Percentiles rank a stretch among this genome's conserved stretches.
Evolutionary conservation across 1,139 yeast genomes (phyloP).

Genomic region (Hyphopichia khmerensis): DNA sequence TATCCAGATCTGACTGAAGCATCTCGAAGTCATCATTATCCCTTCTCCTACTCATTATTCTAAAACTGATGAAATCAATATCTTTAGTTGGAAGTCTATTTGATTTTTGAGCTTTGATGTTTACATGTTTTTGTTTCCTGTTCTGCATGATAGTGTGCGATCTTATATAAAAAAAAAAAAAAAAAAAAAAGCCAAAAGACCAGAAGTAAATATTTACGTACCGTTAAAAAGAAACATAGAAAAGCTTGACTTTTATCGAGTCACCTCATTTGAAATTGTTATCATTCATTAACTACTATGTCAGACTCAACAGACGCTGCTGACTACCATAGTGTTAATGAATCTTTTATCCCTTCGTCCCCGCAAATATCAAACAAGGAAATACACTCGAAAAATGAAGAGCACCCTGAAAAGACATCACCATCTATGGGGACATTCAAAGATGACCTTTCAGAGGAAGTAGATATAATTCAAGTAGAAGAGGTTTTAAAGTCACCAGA

Average conservation of each 20-base stretch:
- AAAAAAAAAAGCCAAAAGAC: too few relatives aligned
- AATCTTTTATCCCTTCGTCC: neutral
- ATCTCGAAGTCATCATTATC: neutral
- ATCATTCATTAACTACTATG: neutral
- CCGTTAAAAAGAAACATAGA: too few relatives aligned
- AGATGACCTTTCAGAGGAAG: too few relatives aligned
- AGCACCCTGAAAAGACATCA: neutral
- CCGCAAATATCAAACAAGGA: neutral
- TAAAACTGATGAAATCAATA: neutral
- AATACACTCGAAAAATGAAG: neutral
- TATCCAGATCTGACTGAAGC: neutral
- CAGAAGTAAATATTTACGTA: too few relatives aligned
- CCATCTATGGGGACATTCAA: neutral
- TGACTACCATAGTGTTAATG: constrained; percentile 1
- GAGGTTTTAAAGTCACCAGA: too few relatives aligned
- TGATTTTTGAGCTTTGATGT: neutral
- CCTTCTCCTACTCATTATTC: neutral
- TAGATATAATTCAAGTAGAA: too few relatives aligned
- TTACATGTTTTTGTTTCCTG: too few relatives aligned
- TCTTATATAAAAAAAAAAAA: too few relatives aligned
- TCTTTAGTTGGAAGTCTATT: neutral
- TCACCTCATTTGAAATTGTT: too few relatives aligned
- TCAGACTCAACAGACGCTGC: constrained; percentile 2
- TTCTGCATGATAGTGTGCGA: too few relatives aligned
- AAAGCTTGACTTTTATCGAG: too few relatives aligned